Evolutionary conservation across 225 moss, liverwort and hornwort genomes (phyloP), one percentile per base, ranked within the genome.

Genomic region (Neckera pumila): DNA sequence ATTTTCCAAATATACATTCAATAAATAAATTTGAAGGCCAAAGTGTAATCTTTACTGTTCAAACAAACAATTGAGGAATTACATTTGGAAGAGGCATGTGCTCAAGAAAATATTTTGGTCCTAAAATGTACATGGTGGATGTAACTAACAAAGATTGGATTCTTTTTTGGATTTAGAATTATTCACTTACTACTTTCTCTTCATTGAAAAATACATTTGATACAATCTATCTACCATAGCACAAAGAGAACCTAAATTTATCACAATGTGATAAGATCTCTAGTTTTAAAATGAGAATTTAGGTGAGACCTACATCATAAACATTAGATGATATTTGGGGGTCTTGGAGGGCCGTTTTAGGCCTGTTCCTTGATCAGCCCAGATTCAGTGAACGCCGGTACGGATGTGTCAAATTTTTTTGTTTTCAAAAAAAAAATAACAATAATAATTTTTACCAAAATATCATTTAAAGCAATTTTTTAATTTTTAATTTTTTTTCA

Each of bases 21-120:
- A 43, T 5, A 36, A 33, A 18, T 36, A 40, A 7, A 61, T 61
- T 27, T 61, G 9, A 36, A 47, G 25, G 6, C 5, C 5, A 11
- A 71, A 71, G 12, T 31, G 3, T 16, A 31, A 19, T 43, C 3
- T 14, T 42, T 33, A 58, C 4, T 23, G 36, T 5, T 64, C 34
- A 33, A 19, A 15, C 31, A 84, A 58, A 31, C 5, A 11, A 15
- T 58, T 33, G 4, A 8, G 1, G 6, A 23, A 17, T 12, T 14
- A 8, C 1, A 25, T 4, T 15, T 58, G 1, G 2, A 1, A 2
- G 17, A 1, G 17, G 21, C 23, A 71, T 43, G 23, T 59, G 33
- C 2, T 72, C 2, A 20, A 26, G 5, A 38, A 19, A n/a, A 43
- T 4, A 34, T 58, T 42, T 59, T 84, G 25, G 40, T 58, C 27